A percentile compares a stretch with the other conserved stretches of the same genome.
Evolutionary conservation across 306 rosid genomes (phyloP).

Genomic region (Acacia melanoxylon): DNA sequence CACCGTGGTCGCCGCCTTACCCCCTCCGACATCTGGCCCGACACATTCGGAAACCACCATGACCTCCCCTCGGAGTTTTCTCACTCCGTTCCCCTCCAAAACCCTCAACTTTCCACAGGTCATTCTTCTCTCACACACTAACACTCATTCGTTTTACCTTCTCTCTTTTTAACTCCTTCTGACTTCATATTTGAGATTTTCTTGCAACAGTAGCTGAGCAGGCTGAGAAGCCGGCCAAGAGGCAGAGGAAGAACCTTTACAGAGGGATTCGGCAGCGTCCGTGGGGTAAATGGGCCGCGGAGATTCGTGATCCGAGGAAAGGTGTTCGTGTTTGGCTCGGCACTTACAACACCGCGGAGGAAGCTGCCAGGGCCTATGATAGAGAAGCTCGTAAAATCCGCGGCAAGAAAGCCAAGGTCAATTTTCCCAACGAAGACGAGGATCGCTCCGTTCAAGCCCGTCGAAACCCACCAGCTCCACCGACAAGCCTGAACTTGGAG

Average conservation of each 20-base stretch:
- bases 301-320: slow-evolving; percentile 92
- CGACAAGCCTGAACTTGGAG: slow-evolving; percentile 40
- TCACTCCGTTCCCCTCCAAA: slow-evolving; percentile 29
- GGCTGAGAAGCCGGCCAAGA: slow-evolving; percentile 61
- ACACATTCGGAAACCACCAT: slow-evolving; percentile 35
- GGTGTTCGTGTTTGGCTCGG: slow-evolving; percentile 97
- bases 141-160: background rate
- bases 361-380: slow-evolving; percentile 95
- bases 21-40: slow-evolving; percentile 64
- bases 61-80: slow-evolving; percentile 27
- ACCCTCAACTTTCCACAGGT: slow-evolving; percentile 50
- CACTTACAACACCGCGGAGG: slow-evolving; percentile 90
- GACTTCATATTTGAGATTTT: slow-evolving; percentile 12
- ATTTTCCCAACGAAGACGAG: slow-evolving; percentile 76
- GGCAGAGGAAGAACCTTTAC: slow-evolving; percentile 84
- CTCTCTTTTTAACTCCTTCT: background rate
- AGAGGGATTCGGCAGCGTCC: slow-evolving; percentile 95
- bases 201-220: slow-evolving; percentile 37
- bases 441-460: slow-evolving; percentile 22
- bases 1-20: slow-evolving; percentile 44
- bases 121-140: background rate
- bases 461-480: background rate
- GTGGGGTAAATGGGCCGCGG: slow-evolving; percentile 98
- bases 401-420: slow-evolving; percentile 90
- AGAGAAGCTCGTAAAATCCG: slow-evolving; percentile 89